Conservation (phyloP, 2,329 filamentous ascomycete genomes). For the Basipetospora chlamydospora region DNA sequence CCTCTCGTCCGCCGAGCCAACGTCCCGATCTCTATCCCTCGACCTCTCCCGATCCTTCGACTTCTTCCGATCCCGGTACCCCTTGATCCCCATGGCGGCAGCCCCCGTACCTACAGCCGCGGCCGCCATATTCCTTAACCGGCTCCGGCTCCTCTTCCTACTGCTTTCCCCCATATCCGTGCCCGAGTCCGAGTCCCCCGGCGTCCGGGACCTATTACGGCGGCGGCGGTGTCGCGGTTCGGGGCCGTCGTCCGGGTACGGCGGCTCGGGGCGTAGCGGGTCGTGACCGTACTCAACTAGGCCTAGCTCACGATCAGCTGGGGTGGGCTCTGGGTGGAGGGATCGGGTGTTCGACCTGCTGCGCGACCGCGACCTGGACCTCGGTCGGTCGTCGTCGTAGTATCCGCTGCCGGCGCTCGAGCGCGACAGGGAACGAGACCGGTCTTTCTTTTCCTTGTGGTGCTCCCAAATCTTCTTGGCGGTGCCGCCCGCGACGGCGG, state of each 20-base stretch:
- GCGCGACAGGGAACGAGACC: constrained; percentile 10
- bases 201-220: constrained; percentile 10
- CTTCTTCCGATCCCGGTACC: constrained; percentile 26
- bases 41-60: constrained; percentile 9
- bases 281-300: constrained; percentile 52
- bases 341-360: constrained; percentile 38
- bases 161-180: constrained; percentile 14
- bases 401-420: constrained; percentile 8
- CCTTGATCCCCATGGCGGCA: constrained; percentile 48
- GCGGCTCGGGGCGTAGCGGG: constrained; percentile 32
- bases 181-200: constrained; percentile 3
- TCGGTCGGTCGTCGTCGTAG: constrained; percentile 1
- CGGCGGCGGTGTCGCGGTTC: constrained; percentile 12
- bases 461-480: constrained; percentile 48
- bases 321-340: constrained; percentile 32
- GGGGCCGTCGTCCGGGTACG: constrained; percentile 12
- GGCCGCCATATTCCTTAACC: constrained; percentile 38
- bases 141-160: constrained; percentile 38
- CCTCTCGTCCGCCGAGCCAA: neutral
- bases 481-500: constrained; percentile 43
- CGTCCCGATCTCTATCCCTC: constrained; percentile 6
- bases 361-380: constrained; percentile 17
- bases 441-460: constrained; percentile 33
- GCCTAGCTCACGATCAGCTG: constrained; percentile 52
- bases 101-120: constrained; percentile 42